phyloP scores from a whole-genome alignment of 768 basidiomycete genomes.

The Psilocybe subaeruginosa region DNA sequence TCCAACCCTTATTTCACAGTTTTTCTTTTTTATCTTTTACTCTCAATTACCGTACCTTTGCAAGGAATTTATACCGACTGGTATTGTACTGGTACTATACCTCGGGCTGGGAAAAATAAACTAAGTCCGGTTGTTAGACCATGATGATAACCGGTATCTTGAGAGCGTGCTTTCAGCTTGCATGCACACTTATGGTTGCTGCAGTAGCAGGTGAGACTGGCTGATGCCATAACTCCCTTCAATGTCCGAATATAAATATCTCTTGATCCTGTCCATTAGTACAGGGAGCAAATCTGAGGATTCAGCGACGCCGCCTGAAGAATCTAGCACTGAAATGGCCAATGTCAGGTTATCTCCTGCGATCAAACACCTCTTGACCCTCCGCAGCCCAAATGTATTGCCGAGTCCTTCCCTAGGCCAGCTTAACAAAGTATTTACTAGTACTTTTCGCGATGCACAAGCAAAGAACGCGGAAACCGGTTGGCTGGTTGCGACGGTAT shows the following conservation, averaged over 20 bases:
- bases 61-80: constrained; percentile 12
- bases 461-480: constrained; percentile 69
- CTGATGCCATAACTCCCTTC: background rate
- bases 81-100: constrained; percentile 10
- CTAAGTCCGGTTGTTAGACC: background rate
- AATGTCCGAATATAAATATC: constrained; percentile 2
- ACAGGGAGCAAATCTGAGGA: background rate
- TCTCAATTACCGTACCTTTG: constrained; percentile 7
- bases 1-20: constrained; percentile 10
- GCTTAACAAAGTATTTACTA: constrained; percentile 58
- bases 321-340: constrained; percentile 17
- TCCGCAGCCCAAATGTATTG: constrained; percentile 64
- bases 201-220: background rate
- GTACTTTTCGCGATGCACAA: constrained; percentile 69
- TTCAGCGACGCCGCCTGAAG: constrained; percentile 4
- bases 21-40: constrained; percentile 1
- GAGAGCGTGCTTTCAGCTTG: background rate
- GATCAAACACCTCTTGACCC: constrained; percentile 73
- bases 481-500: constrained; percentile 81
- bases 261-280: background rate
- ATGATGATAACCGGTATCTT: constrained; percentile 1
- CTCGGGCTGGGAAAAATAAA: constrained; percentile 13
- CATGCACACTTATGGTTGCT: background rate
- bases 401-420: constrained; percentile 56
- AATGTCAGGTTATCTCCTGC: constrained; percentile 53